Base-by-base conservation (phyloP, 2,329 filamentous ascomycete species). In the Penicillium sp. region DNA sequence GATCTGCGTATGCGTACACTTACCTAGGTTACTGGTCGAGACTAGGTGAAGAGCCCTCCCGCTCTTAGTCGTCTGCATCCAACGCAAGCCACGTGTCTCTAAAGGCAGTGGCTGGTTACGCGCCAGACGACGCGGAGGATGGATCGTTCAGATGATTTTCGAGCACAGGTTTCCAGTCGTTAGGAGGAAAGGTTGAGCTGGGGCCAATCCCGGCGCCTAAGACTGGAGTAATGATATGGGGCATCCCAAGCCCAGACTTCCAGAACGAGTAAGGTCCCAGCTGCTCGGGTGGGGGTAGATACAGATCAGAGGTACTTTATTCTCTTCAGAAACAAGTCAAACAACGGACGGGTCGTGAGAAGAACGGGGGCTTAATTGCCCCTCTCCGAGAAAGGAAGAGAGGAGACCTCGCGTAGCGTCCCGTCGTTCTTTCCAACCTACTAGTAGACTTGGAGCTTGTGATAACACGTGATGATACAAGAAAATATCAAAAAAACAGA, bases 71-170 rank as follows among this genome's bases (percentile, higher is more conserved):
- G 46, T 62, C 46, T 67, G 61, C 61, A 64, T 66, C 57, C 61
- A 61, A 65, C 57, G 58, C 19, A 31, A 59, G 52, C 66, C 67
- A 69, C 67, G 66, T 69, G 67, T 67, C 55, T 50, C 45, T 45
- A 55, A 57, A 50, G 17, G 35, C 53, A 56, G 41, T 60, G 61
- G 55, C 35, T 51, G 31, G 50, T 59, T 67, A 69, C 65, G 63
- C 67, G 66, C 66, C 65, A 60, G 63, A 63, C 45, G 31, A 61
- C 55, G 59, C 60, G 26, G 38, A 63, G 19, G 52, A 61, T 46
- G 29, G 49, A 41, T 17, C 19, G 48, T 46, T 31, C 13, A 54
- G 38, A 41, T 21, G 51, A 47, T 52, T 61, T 60, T 59, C 45
- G 47, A 47, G 48, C 59, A 51, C 46, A 21, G 31, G 31, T 51